Conservation (phyloP, 2,329 filamentous ascomycete species). For the Ceratocystis destructans region DNA sequence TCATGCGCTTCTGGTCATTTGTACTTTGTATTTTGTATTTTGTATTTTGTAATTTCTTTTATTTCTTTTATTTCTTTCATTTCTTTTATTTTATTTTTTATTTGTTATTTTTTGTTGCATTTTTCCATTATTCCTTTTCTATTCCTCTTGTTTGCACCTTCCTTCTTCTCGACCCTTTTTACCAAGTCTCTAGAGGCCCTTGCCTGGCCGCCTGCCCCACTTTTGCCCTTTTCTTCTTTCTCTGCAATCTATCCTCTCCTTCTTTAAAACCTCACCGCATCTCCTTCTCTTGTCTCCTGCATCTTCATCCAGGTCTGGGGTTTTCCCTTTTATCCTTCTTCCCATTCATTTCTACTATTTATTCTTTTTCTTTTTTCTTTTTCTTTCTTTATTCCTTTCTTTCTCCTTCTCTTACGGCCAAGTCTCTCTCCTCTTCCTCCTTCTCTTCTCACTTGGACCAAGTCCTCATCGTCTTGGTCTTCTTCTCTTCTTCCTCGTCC, state of each 20-base stretch:
- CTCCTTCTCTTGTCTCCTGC: slow-evolving; percentile 9
- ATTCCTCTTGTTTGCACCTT: not conserved
- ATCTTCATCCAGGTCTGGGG: not conserved
- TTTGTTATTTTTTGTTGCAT: no score
- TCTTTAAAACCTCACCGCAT: slow-evolving; percentile 16
- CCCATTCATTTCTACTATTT: slow-evolving; percentile 9
- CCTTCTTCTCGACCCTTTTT: not conserved
- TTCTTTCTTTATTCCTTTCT: slow-evolving; percentile 14
- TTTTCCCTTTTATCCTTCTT: slow-evolving; percentile 1
- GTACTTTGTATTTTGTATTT: no score
- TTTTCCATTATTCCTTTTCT: not conserved
- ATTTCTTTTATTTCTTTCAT: not conserved
- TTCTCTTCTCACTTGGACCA: slow-evolving; percentile 7
- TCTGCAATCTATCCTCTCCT: not conserved
- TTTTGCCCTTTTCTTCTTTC: not conserved
- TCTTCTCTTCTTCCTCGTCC: slow-evolving; percentile 13
- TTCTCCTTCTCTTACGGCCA: slow-evolving; percentile 7
- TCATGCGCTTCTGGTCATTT: not conserved
- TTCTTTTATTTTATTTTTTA: no score
- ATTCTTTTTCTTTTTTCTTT: slow-evolving; percentile 11
- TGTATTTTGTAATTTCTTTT: no score
- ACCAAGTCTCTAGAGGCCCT: no score
- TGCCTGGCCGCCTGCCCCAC: not conserved
- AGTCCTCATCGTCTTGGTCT: slow-evolving; percentile 7
- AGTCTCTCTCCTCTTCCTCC: not conserved